These are phyloP conservation scores for Curvularia sp. DNA, from an alignment of 2,329 filamentous ascomycete species.

Conservation along the genomic window DNA sequence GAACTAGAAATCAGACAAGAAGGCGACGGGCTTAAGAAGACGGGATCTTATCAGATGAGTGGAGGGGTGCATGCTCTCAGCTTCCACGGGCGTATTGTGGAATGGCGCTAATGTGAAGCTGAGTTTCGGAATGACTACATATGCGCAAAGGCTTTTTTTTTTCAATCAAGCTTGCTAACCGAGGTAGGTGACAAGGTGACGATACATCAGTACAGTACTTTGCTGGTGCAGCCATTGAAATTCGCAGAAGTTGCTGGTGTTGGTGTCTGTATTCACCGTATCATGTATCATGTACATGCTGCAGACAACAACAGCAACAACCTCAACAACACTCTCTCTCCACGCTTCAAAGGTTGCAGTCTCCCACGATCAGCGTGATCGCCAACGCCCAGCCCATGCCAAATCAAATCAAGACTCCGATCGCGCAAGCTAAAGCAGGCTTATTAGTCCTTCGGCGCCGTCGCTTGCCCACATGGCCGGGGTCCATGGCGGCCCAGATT, in stretches of 20 bases:
- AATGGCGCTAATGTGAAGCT: slow-evolving; percentile 20
- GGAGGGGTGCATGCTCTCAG: background rate
- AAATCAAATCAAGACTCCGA: slow-evolving; percentile 31
- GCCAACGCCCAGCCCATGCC: slow-evolving; percentile 33
- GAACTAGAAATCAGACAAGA: slow-evolving; percentile 16
- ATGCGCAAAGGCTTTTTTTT: slow-evolving; percentile 9
- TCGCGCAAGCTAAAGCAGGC: slow-evolving; percentile 22
- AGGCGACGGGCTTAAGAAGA: slow-evolving; percentile 5
- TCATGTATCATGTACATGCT: background rate
- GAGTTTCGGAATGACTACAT: slow-evolving; percentile 15
- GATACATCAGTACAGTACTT: slow-evolving; percentile 7
- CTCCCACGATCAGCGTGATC: slow-evolving; percentile 3
- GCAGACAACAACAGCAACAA: background rate
- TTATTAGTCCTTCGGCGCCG: slow-evolving; percentile 21
- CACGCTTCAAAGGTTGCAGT: background rate
- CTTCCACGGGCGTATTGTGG: slow-evolving; percentile 5
- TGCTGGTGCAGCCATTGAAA: background rate
- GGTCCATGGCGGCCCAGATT: slow-evolving; percentile 35
- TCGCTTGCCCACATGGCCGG: slow-evolving; percentile 25
- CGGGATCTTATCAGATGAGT: slow-evolving; percentile 37
- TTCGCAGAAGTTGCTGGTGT: background rate
- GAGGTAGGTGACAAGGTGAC: slow-evolving; percentile 14
- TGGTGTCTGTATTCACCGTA: background rate
- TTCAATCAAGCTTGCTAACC: slow-evolving; percentile 11
- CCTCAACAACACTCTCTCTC: background rate